Evolutionary conservation across 768 basidiomycete species (phyloP).

Genomic region (Tylopilus subfusipes): DNA sequence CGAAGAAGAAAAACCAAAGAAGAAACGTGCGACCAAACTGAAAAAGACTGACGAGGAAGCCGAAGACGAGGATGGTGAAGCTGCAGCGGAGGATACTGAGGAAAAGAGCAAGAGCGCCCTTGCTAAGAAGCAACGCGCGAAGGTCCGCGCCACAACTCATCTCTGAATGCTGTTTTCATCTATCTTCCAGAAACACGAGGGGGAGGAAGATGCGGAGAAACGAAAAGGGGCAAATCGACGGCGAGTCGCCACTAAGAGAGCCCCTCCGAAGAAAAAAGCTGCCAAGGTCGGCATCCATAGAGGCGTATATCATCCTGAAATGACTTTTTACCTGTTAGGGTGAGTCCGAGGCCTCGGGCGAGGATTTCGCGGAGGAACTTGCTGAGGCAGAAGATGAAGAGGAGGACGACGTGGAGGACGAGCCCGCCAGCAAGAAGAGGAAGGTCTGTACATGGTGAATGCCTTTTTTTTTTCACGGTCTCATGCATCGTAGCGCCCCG

Average conservation of each 20-base stretch:
- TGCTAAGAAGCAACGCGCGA: constrained; percentile 35
- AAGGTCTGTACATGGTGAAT: constrained; percentile 45
- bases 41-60: constrained; percentile 35
- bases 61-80: constrained; percentile 34
- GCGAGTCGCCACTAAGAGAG: constrained; percentile 47
- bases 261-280: constrained; percentile 42
- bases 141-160: constrained; percentile 26
- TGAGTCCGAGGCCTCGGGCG: constrained; percentile 41
- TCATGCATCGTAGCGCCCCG: constrained; percentile 36
- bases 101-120: constrained; percentile 32
- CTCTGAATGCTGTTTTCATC: constrained; percentile 12
- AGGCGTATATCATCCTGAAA: not conserved
- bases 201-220: constrained; percentile 37
- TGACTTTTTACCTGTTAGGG: constrained; percentile 9
- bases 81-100: constrained; percentile 26
- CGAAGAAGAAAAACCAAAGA: constrained; percentile 38
- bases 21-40: constrained; percentile 29
- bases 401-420: constrained; percentile 36
- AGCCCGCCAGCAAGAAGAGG: constrained; percentile 56
- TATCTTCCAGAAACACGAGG: constrained; percentile 28
- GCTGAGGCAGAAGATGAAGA: constrained; percentile 48
- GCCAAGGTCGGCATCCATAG: constrained; percentile 32
- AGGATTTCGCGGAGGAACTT: constrained; percentile 45
- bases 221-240: constrained; percentile 48
- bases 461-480: not conserved